Percentiles rank a stretch among this genome's conserved stretches.
phyloP scores from a whole-genome alignment of 176 grass and related monocot genomes.

The Coix lacrymajobi region DNA sequence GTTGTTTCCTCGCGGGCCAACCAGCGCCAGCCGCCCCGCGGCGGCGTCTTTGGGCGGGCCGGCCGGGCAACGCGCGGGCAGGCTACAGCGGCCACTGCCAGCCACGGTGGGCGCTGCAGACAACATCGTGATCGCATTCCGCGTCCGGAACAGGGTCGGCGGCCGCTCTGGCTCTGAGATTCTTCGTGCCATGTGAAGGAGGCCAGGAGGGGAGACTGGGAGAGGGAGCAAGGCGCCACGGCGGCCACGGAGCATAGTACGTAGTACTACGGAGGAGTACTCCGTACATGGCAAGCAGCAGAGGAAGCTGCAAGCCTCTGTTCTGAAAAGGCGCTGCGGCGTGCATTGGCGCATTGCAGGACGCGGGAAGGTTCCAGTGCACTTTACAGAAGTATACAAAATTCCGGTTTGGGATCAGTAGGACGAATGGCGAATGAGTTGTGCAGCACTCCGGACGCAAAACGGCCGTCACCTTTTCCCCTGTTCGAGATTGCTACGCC shows the following conservation, averaged over 20 bases:
- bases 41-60: background rate
- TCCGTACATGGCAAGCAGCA: background rate
- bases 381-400: background rate
- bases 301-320: background rate
- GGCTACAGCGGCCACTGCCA: too few relatives aligned
- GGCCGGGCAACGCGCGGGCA: too few relatives aligned
- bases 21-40: background rate
- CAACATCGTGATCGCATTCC: background rate
- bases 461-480: background rate
- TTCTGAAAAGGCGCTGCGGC: background rate
- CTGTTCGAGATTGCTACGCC: background rate
- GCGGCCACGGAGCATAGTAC: too few relatives aligned
- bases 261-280: too few relatives aligned
- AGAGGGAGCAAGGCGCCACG: too few relatives aligned
- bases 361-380: conserved; percentile 5
- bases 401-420: background rate
- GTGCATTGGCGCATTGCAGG: background rate
- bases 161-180: background rate
- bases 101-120: background rate
- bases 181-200: conserved; percentile 2
- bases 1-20: background rate
- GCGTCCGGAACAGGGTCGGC: background rate
- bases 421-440: conserved; percentile 13
- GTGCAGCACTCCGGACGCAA: background rate
- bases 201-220: too few relatives aligned